Evolutionary conservation across 1,139 yeast genomes (phyloP).

Genomic region (Candida tetrigidarum): DNA sequence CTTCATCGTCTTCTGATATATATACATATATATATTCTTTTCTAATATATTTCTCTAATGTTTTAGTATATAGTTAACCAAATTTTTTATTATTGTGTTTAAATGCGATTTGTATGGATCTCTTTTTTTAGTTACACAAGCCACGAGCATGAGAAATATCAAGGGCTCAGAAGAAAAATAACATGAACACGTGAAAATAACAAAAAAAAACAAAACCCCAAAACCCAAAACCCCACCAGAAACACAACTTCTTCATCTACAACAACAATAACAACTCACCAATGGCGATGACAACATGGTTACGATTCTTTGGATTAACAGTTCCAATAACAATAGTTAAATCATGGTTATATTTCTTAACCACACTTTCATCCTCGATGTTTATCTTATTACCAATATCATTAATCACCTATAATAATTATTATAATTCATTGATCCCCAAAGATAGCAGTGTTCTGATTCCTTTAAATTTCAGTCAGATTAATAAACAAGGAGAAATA

Average conservation of each 20-base stretch:
- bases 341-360: constrained; percentile 25
- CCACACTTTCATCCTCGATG: constrained; percentile 21
- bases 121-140: too few relatives aligned
- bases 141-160: too few relatives aligned
- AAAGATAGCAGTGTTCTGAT: constrained; percentile 15
- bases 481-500: neutral
- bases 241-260: neutral
- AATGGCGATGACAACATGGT: constrained; percentile 11
- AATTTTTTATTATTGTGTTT: neutral
- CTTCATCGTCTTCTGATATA: too few relatives aligned
- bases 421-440: constrained; percentile 30
- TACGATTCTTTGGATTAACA: constrained; percentile 14
- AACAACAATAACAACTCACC: too few relatives aligned
- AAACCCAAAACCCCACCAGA: neutral
- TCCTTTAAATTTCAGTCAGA: constrained; percentile 15
- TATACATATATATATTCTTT: constrained; percentile 5
- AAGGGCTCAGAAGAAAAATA: too few relatives aligned
- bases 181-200: neutral
- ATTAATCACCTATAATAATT: constrained; percentile 28
- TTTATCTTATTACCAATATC: constrained; percentile 30
- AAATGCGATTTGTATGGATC: too few relatives aligned
- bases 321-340: constrained; percentile 17
- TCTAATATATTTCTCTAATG: constrained; percentile 8
- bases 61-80: constrained; percentile 8
- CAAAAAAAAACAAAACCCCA: neutral